Evolutionary conservation across 2,329 filamentous ascomycete genomes (phyloP), one percentile per base, ranked within the genome.

Genomic region (Alternaria incomplexa): DNA sequence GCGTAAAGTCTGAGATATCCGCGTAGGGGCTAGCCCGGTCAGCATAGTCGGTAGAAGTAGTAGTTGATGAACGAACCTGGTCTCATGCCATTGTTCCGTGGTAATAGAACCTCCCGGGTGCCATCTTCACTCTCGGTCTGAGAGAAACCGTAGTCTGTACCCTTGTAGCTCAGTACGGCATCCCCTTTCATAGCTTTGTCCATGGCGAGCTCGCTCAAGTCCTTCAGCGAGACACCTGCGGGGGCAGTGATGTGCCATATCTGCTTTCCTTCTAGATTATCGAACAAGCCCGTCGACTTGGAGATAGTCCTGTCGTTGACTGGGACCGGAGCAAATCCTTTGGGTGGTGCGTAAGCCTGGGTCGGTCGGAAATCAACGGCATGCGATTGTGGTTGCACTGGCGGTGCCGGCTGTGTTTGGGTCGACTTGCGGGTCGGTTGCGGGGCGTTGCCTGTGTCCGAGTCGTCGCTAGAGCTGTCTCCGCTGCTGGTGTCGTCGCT

Each of bases 221-320:
- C 84, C 11, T 87, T 88, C 60, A 93, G 85, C n/a, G 91, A 88
- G 3, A 93, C 81, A 11, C 87, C 88, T 6, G 88, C 86, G 3
- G 91, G 91, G 4, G 90, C 89, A 10, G 90, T 92, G 70, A 94
- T 92, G 77, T 93, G 92, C 91, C 91, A 94, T 62, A 93, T 83
- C 76, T 93, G 89, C 82, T 93, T 93, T 65, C 89, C 90, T 59
- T 88, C 82, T 8, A 90, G 76, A 69, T 87, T 86, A 71, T 82
- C 85, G 70, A 91, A 88, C 56, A 90, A 79, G 22, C 85, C 81
- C 9, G 73, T 56, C 7, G 73, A 59, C 44, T 73, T 74, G 9
- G 75, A 79, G 9, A 72, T 65, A 7, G 76, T 67, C 28, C 71
- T 72, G 17, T 69, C 85, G 77, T 62, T 87, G 79, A 73, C 86